phyloP scores from a whole-genome alignment of 2,329 filamentous ascomycete species.

The Fusarium burgessii region DNA sequence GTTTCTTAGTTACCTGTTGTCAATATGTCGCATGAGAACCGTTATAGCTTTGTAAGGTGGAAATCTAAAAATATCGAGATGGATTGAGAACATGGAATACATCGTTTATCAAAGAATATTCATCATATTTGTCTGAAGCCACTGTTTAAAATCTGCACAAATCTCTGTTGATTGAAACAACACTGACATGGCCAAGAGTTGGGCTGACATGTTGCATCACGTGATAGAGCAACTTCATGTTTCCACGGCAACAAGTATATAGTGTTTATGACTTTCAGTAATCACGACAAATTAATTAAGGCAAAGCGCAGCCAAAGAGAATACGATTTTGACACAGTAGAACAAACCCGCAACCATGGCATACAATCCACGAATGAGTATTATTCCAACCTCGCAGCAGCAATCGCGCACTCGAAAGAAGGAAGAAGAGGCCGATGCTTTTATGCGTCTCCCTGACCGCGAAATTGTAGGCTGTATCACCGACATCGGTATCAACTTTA shows the following conservation, averaged over 20 bases:
- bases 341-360: slow-evolving; percentile 58
- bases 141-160: slow-evolving; percentile 22
- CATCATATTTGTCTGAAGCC: slow-evolving; percentile 7
- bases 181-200: slow-evolving; percentile 1
- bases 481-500: slow-evolving; percentile 94
- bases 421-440: slow-evolving; percentile 69
- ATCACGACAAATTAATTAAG: slow-evolving; percentile 22
- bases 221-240: slow-evolving; percentile 28
- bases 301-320: slow-evolving; percentile 13
- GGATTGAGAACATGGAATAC: neutral
- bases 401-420: slow-evolving; percentile 67
- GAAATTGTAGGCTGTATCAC: slow-evolving; percentile 98
- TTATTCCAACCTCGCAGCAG: slow-evolving; percentile 65
- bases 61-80: neutral
- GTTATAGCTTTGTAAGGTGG: neutral
- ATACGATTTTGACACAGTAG: neutral
- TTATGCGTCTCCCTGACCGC: slow-evolving; percentile 71
- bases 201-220: slow-evolving; percentile 25
- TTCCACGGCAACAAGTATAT: slow-evolving; percentile 43
- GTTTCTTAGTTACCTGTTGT: neutral
- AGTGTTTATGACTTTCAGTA: slow-evolving; percentile 39
- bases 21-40: neutral
- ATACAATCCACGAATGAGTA: slow-evolving; percentile 71
- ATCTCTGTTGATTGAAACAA: slow-evolving; percentile 7
- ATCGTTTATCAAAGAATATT: neutral